Percentiles rank a stretch among this genome's conserved stretches.
Evolutionary conservation across 2,329 filamentous ascomycete species (phyloP).

Genomic region (Tolypocladium tropicale): DNA sequence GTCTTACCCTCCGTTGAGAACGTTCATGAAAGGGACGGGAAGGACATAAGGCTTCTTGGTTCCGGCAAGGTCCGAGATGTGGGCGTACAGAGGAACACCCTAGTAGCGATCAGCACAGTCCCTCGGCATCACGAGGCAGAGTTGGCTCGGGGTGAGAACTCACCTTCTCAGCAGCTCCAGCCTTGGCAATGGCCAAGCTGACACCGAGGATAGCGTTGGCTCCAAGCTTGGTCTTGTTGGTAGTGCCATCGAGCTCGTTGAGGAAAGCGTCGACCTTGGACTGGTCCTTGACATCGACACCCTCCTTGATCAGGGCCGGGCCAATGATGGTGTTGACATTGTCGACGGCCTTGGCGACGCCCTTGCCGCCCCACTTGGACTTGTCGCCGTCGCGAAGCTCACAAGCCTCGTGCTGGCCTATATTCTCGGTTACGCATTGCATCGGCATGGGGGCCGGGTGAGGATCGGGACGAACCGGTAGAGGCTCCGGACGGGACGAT

Average conservation of each 20-base stretch:
- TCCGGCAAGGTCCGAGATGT: conserved; percentile 77
- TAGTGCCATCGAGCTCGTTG: conserved; percentile 71
- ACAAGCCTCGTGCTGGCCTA: conserved; percentile 81
- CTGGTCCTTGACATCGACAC: conserved; percentile 79
- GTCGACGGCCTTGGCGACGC: conserved; percentile 74
- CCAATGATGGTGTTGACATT: conserved; percentile 79
- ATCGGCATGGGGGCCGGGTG: conserved; percentile 8
- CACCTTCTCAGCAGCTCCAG: conserved; percentile 78
- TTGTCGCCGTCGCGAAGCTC: conserved; percentile 89
- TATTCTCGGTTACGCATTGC: conserved; percentile 18
- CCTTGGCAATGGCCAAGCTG: conserved; percentile 76
- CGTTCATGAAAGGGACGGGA: conserved; percentile 88
- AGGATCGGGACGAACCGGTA: conserved; percentile 54
- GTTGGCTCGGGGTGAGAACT: conserved; percentile 2
- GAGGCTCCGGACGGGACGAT: conserved; percentile 96
- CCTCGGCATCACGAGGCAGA: background rate
- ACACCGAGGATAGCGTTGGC: conserved; percentile 86
- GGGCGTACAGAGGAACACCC: conserved; percentile 76
- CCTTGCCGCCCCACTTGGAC: conserved; percentile 77
- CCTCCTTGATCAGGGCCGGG: conserved; percentile 72
- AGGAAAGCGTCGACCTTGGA: conserved; percentile 75
- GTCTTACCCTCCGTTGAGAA: conserved; percentile 63
- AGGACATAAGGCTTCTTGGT: conserved; percentile 90
- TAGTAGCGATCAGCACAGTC: conserved; percentile 13
- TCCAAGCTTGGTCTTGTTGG: conserved; percentile 81